Base-by-base conservation (phyloP, 2,329 filamentous ascomycete genomes). In the Trichocomaceae sp. region DNA sequence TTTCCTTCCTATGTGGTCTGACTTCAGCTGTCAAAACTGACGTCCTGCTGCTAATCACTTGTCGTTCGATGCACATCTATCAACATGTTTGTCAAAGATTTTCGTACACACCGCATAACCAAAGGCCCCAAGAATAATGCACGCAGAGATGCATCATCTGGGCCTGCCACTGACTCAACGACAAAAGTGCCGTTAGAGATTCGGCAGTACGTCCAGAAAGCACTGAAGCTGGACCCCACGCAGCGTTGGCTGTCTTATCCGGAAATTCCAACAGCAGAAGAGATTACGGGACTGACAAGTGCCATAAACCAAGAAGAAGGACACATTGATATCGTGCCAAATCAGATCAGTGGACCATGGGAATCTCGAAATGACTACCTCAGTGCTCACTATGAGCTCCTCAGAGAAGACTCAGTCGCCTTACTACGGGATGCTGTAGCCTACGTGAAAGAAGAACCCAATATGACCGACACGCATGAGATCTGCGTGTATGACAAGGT, bases 401-500 rank as follows among this genome's bases (percentile, higher is more conserved):
- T 90, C 7, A 80, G 90, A 2, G 87, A 90, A 63, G 90, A 96
- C 64, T 81, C 83, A 0, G 75, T 88, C 2, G 80, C 86, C 12
- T 79, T 84, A 1, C 75, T 96, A 0, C 80, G 90, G 6, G 78
- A 83, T 58, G 84, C 87, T 0, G 79, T 95, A 1, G 71, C 74
- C 0, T 70, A 77, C 12, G 79, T 87, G 53, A 78, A 76, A 22
- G 60, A 69, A 1, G 63, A 78, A 6, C 83, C 84, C 0, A 58
- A 64, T 0, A 82, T 83, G 69, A 68, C 68, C 12, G 90, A 95
- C 55, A 76, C 76, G 0, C 63, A 76, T 0, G 69, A 77, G 3
- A 78, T 82, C 0, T 82, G 79, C 5, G 77, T 92, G 13, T 93
- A 93, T 61, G 85, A 86, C 3, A 80, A 85, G 68, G 87, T 87